Conservation (phyloP, 2,329 filamentous ascomycete genomes). For the Annulohypoxylon truncatum region DNA sequence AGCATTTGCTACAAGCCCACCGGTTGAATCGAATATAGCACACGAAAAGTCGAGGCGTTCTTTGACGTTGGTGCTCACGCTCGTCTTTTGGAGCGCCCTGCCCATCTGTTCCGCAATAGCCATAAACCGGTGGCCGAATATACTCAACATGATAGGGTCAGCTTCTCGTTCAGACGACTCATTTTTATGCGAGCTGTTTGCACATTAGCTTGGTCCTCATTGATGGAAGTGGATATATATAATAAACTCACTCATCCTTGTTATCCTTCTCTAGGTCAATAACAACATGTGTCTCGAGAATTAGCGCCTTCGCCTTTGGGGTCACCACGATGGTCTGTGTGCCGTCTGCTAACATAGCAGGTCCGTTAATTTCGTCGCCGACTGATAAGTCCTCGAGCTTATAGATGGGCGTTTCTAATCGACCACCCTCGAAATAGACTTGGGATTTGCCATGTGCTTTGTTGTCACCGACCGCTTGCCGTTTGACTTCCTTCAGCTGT, state of each 20-base stretch:
- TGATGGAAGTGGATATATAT: not conserved
- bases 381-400: slow-evolving; percentile 79
- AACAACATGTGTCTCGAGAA: slow-evolving; percentile 88
- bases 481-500: slow-evolving; percentile 77
- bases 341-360: slow-evolving; percentile 86
- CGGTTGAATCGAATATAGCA: slow-evolving; percentile 80
- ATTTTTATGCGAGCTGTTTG: slow-evolving; percentile 44
- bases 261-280: slow-evolving; percentile 78
- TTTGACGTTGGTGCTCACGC: slow-evolving; percentile 83
- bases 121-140: slow-evolving; percentile 88
- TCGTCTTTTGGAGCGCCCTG: slow-evolving; percentile 80
- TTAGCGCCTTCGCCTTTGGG: slow-evolving; percentile 78
- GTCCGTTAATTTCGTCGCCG: slow-evolving; percentile 79
- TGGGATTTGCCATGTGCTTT: slow-evolving; percentile 74
- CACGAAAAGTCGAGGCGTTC: slow-evolving; percentile 87
- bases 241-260: slow-evolving; percentile 55
- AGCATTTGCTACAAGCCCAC: slow-evolving; percentile 81
- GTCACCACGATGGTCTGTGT: slow-evolving; percentile 94
- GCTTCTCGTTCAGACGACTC: slow-evolving; percentile 60
- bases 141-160: slow-evolving; percentile 80
- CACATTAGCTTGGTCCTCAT: slow-evolving; percentile 36
- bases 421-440: slow-evolving; percentile 88
- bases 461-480: slow-evolving; percentile 64
- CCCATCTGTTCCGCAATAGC: slow-evolving; percentile 89
- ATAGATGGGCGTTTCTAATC: slow-evolving; percentile 82